These are phyloP conservation scores for Mycena belliarum DNA, from an alignment of 768 basidiomycete genomes.

Conservation along the genomic window DNA sequence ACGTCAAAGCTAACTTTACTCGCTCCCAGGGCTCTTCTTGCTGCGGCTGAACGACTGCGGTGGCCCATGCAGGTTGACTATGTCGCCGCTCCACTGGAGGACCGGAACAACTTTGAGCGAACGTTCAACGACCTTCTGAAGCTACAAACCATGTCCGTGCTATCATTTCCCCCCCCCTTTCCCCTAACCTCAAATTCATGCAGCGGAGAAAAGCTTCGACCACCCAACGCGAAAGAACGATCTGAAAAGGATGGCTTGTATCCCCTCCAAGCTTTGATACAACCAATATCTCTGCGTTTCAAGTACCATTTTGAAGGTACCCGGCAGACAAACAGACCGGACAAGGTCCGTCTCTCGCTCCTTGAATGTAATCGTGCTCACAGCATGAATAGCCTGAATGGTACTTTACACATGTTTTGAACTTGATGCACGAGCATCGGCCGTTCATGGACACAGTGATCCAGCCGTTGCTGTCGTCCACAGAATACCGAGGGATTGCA, in stretches of 20 bases:
- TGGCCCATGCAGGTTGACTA: conserved; percentile 86
- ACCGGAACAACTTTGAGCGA: conserved; percentile 67
- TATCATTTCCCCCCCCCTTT: background rate
- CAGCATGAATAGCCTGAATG: conserved; percentile 79
- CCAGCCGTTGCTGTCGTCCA: conserved; percentile 66
- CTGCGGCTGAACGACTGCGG: conserved; percentile 69
- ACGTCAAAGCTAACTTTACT: conserved; percentile 2
- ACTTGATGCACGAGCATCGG: conserved; percentile 83
- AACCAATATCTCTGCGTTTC: conserved; percentile 84
- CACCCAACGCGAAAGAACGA: conserved; percentile 20
- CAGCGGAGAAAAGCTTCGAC: conserved; percentile 57
- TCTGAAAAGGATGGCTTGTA: conserved; percentile 66
- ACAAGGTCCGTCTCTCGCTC: conserved; percentile 62
- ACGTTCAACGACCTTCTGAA: conserved; percentile 76
- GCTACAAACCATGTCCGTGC: conserved; percentile 76
- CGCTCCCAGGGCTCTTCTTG: conserved; percentile 55
- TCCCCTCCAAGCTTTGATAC: conserved; percentile 80
- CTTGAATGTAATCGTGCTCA: background rate
- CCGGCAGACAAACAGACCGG: conserved; percentile 84
- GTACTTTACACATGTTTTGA: conserved; percentile 92
- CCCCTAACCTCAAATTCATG: conserved; percentile 4
- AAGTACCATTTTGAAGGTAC: conserved; percentile 92
- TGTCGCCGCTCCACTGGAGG: conserved; percentile 43
- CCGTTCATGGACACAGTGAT: conserved; percentile 76
- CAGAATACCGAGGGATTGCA: conserved; percentile 63